Evolutionary conservation across 2,329 filamentous ascomycete genomes (phyloP), one percentile per base, ranked within the genome.

Genomic region (Diaporthe batatas): DNA sequence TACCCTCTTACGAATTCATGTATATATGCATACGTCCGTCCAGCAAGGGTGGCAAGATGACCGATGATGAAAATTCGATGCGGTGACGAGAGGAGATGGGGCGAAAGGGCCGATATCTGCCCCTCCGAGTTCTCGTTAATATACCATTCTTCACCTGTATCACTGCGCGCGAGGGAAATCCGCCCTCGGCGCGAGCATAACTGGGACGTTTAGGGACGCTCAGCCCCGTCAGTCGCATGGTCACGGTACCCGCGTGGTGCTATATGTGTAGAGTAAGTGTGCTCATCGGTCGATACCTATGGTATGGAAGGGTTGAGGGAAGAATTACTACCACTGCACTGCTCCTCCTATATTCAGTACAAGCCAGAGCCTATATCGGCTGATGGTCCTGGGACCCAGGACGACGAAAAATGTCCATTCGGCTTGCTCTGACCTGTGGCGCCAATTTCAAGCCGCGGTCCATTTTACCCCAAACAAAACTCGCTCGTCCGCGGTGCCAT

Each of bases 241-340:
- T 39, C 32, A 67, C 14, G n/a, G 2, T 23, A 25, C 12, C 29
- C 16, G 47, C 39, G 14, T 8, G 47, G 44, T n/a, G 10, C 2
- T 21, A 32, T 29, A 29, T 53, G 2, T 53, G 29, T 67, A 53
- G 44, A 21, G 29, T 34, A 53, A 36, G 12, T 67, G 39, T 39
- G 32, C 47, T 39, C 14, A 39, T 39, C 16, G 23, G 47, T 67
- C 47, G 62, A 53, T 25, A 25, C 62, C 32, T 21, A 21, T 59
- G 25, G 54, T 29, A 36, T 16, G 39, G 25, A 62, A 53, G n/a
- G 25, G 68, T 51, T 70, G 68, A 70, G 68, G 55, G 55, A 70
- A 70, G 44, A 62, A 70, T 70, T 70, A 53, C 55, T 70, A 53
- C 55, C 49, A 44, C 58, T 47, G 39, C 51, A 49, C 58, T 62